Evolutionary conservation across 352 stramenopile genomes (phyloP).

Genomic region (Phytophthora quininea): DNA sequence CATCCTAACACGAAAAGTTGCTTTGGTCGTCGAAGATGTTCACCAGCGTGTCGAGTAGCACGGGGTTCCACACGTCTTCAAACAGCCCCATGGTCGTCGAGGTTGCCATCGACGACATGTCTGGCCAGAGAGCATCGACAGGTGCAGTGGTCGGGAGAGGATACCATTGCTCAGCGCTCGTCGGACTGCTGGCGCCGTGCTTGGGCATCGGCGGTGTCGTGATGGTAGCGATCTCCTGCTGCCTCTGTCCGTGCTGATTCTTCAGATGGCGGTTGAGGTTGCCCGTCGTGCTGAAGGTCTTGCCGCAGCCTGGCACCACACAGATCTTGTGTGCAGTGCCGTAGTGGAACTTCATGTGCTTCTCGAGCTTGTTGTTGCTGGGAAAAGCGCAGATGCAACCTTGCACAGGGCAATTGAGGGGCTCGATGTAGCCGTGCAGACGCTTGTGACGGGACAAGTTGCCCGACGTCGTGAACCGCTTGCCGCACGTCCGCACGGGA

Average conservation of each 20-base stretch:
- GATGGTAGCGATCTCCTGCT: conserved; percentile 4
- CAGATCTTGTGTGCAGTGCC: conserved; percentile 32
- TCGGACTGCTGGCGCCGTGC: conserved; percentile 28
- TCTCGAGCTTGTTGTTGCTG: conserved; percentile 28
- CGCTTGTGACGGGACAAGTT: conserved; percentile 47
- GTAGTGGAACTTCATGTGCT: conserved; percentile 45
- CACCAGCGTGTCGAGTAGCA: conserved; percentile 30
- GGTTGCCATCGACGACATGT: conserved; percentile 8
- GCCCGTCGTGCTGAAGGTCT: conserved; percentile 56
- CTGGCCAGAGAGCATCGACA: conserved; percentile 13
- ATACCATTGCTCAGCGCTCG: conserved; percentile 33
- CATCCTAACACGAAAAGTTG: conserved; percentile 27
- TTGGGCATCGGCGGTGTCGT: not conserved
- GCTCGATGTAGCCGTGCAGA: conserved; percentile 36
- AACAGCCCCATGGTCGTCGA: conserved; percentile 21
- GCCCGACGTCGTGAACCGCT: conserved; percentile 46
- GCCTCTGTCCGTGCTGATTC: conserved; percentile 22
- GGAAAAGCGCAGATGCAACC: conserved; percentile 23
- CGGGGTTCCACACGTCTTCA: conserved; percentile 35
- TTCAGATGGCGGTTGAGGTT: conserved; percentile 50
- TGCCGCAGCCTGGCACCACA: conserved; percentile 34
- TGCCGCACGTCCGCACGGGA: conserved; percentile 32
- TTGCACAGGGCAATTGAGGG: conserved; percentile 10
- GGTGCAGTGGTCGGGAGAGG: conserved; percentile 7
- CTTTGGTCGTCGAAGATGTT: conserved; percentile 36